Percentiles rank a stretch among this genome's conserved stretches.
phyloP scores from a whole-genome alignment of 2,329 filamentous ascomycete genomes.

The Ceratocystis harringtonii region DNA sequence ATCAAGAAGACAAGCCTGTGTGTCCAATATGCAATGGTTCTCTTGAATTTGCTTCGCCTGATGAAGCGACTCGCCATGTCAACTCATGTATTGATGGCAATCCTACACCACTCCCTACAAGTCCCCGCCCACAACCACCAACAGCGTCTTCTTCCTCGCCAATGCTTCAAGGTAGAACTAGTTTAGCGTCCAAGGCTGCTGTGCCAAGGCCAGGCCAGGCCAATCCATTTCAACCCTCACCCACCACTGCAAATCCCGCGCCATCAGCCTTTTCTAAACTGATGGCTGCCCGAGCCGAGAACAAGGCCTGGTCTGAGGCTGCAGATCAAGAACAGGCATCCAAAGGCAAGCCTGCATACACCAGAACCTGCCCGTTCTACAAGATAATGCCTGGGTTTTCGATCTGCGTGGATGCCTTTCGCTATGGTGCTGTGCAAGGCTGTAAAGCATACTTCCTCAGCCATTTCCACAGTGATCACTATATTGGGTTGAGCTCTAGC shows the following conservation, averaged over 20 bases:
- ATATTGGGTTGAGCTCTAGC: conserved; percentile 71
- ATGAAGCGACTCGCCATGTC: conserved; percentile 70
- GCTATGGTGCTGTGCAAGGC: conserved; percentile 83
- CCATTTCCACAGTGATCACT: conserved; percentile 97
- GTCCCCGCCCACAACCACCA: not conserved
- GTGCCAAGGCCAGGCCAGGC: conserved; percentile 65
- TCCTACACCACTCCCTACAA: conserved; percentile 40
- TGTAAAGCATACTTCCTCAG: conserved; percentile 93
- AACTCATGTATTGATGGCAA: conserved; percentile 86
- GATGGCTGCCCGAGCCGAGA: conserved; percentile 85
- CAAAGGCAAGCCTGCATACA: conserved; percentile 70
- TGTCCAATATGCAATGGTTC: conserved; percentile 15
- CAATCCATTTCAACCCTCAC: conserved; percentile 49
- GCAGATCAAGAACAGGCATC: conserved; percentile 65
- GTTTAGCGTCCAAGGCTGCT: conserved; percentile 50
- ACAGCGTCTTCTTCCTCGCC: not conserved
- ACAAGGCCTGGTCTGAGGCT: conserved; percentile 76
- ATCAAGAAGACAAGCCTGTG: conserved; percentile 21
- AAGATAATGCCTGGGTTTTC: conserved; percentile 90
- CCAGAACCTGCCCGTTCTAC: conserved; percentile 92
- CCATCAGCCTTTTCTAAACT: conserved; percentile 77
- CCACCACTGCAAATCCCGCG: conserved; percentile 23
- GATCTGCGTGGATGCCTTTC: conserved; percentile 90
- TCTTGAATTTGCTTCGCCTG: conserved; percentile 22
- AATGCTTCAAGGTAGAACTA: conserved; percentile 31